Evolutionary conservation across 1,284 basidiomycete genomes (phyloP), one percentile per base, ranked within the genome.

Genomic region (Wallemia mellicola): DNA sequence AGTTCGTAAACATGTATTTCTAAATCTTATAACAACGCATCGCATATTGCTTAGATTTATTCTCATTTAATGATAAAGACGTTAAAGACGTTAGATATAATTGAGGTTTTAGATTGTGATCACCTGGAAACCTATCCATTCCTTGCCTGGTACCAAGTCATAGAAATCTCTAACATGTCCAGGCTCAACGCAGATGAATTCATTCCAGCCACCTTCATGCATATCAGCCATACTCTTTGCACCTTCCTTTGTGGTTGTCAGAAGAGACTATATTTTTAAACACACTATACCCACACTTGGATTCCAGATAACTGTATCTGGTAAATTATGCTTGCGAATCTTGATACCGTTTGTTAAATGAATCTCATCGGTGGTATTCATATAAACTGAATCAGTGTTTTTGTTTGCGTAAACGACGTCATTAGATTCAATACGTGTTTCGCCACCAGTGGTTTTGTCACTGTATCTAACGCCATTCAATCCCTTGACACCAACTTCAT

Each of bases 231-330:
- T 82, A 66, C 79, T 81, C 57, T 73, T 72, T 0, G 85, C 86
- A 2, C 71, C 73, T 61, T 75, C 77, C 54, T 73, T 73, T 26
- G 27, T 15, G 24, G 55, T 57, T 19, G 7, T 7, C 24, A 9
- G n/a, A 25, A 57, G 55, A 28, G 22, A 22, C 14, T 11, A 3
- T 5, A n/a, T 3, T 15, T 7, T 17, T 3, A 48, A 5, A n/a
- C 38, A 22, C 38, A 11, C 9, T n/a, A 11, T 15, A 57, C 55
- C 5, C 24, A 57, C 55, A 64, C 78, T 78, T 5, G 87, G 86
- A 71, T 92, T 91, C 87, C 87, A 91, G 54, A 88, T 71, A 9
- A 85, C 83, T 2, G 85, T 77, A 66, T 85, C 79, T 70, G 81
- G 79, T 63, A 88, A 75, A 30, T 79, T 77, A 26, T 68, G 70